Percentiles rank a stretch among this genome's conserved stretches.
Evolutionary conservation across 2,329 filamentous ascomycete species (phyloP).

Genomic region (Ophiostoma montium): DNA sequence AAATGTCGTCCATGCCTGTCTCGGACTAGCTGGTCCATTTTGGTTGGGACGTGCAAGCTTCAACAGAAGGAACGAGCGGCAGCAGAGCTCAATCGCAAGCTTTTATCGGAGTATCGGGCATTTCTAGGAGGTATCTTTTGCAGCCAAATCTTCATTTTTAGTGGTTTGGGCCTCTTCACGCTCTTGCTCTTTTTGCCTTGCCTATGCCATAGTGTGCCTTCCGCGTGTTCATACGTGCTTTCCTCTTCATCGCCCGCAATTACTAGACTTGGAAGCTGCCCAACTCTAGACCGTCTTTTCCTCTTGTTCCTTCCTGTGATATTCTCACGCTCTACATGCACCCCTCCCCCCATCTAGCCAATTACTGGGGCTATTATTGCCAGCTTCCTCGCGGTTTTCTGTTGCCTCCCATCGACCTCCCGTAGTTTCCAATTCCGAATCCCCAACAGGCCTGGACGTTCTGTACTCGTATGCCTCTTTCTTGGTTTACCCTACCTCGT

Average conservation of each 20-base stretch:
- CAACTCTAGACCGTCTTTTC: neutral
- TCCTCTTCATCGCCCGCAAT: neutral
- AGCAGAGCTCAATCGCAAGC: slow-evolving; percentile 2
- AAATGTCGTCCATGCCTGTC: neutral
- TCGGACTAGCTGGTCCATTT: slow-evolving; percentile 5
- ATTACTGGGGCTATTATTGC: neutral
- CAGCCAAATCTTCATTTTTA: neutral
- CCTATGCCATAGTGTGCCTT: neutral
- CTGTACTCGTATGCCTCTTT: neutral
- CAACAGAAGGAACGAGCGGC: slow-evolving; percentile 7
- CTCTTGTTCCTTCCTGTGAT: neutral
- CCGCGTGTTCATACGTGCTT: neutral
- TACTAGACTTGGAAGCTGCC: neutral
- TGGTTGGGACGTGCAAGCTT: slow-evolving; percentile 11
- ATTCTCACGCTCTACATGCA: neutral
- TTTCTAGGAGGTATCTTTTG: neutral
- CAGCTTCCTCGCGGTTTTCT: neutral
- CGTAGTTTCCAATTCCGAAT: neutral
- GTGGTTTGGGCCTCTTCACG: neutral
- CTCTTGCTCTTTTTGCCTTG: neutral
- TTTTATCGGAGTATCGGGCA: neutral
- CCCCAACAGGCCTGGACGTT: neutral
- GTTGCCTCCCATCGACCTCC: neutral
- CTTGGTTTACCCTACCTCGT: neutral
- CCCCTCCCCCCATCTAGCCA: neutral